Evolutionary conservation across 192 early-diverging fungal genomes (phyloP), one percentile per base, ranked within the genome.

Genomic region (Backusella luteola): DNA sequence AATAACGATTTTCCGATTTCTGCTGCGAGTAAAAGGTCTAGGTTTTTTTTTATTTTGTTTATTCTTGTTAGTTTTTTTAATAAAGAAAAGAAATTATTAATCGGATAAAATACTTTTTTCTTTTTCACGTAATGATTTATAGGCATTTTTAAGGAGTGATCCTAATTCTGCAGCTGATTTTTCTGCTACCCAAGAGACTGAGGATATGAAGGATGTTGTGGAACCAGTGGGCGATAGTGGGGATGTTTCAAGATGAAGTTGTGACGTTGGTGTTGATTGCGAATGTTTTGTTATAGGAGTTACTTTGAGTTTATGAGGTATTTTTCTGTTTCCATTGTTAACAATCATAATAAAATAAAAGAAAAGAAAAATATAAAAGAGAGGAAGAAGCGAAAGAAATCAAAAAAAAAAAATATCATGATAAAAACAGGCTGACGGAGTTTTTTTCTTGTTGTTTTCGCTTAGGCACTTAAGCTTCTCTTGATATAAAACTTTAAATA

Each of bases 1-100:
- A 86, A 46, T 14, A 86, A 52, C 29, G 78, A 82, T 75, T 84
- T 82, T 59, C 85, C 85, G 34, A 86, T 78, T 69, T 86, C 85
- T 12, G 85, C 85, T 7, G 85, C 85, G 3, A 86, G 59, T n/a
- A 66, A 53, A n/a, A 86, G 59, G 70, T 86, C 85, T 85, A 66
- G 38, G 34, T 34, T 68, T 36, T 36, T 36, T n/a, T 69, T 32
- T 32, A 3, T 32, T 32, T 32, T 3, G 32, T 32, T 32, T 32
- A 32, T 32, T 41, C n/a, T 38, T 41, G 38, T 44, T 29, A 29
- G 38, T 44, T 26, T 71, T 44, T 32, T 49, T 21, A 19, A 44
- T 17, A 44, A 17, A 44, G 42, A 44, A 19, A 44, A 17, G 15
- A 14, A 44, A 44, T 71, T 7, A 3, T 32, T 34, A 14, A 26